Conservation (phyloP, 2,329 filamentous ascomycete species). For the Coniochaeta ligniaria region DNA sequence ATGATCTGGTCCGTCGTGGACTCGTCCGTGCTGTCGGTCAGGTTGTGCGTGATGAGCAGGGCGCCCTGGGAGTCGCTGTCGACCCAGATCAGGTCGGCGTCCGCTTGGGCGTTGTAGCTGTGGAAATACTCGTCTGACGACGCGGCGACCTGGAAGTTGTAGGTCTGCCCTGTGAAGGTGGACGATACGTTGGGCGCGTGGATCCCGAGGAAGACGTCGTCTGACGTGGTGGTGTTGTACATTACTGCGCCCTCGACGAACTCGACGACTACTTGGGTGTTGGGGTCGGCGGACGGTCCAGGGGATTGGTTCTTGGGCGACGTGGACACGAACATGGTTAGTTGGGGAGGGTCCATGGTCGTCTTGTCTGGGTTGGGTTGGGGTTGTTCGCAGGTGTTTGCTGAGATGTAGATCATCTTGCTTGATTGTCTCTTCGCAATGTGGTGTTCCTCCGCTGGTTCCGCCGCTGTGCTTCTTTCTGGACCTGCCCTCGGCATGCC, state of each 20-base stretch:
- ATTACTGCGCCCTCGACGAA: constrained; percentile 67
- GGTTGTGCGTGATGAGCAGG: constrained; percentile 69
- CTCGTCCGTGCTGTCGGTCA: constrained; percentile 50
- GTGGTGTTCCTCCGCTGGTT: neutral
- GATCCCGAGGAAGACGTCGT: constrained; percentile 70
- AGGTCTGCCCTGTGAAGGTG: constrained; percentile 52
- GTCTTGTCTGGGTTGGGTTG: constrained; percentile 38
- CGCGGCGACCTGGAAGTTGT: constrained; percentile 74
- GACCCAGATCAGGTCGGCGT: constrained; percentile 64
- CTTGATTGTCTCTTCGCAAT: constrained; percentile 18
- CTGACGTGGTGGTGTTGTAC: constrained; percentile 51
- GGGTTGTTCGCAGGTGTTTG: constrained; percentile 82
- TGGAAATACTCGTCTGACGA: constrained; percentile 78
- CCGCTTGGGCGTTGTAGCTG: constrained; percentile 43
- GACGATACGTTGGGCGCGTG: constrained; percentile 59
- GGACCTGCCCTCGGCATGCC: constrained; percentile 1
- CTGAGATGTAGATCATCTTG: constrained; percentile 66
- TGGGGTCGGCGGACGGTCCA: constrained; percentile 47
- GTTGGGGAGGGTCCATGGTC: constrained; percentile 54
- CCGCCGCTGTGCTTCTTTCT: neutral
- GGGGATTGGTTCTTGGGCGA: constrained; percentile 56
- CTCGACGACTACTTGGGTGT: constrained; percentile 33
- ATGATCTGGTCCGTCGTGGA: constrained; percentile 47
- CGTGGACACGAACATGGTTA: constrained; percentile 71
- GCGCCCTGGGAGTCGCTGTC: constrained; percentile 78